Evolutionary conservation across 2,329 filamentous ascomycete species (phyloP).

Genomic region (Phaeoacremonium minimum): DNA sequence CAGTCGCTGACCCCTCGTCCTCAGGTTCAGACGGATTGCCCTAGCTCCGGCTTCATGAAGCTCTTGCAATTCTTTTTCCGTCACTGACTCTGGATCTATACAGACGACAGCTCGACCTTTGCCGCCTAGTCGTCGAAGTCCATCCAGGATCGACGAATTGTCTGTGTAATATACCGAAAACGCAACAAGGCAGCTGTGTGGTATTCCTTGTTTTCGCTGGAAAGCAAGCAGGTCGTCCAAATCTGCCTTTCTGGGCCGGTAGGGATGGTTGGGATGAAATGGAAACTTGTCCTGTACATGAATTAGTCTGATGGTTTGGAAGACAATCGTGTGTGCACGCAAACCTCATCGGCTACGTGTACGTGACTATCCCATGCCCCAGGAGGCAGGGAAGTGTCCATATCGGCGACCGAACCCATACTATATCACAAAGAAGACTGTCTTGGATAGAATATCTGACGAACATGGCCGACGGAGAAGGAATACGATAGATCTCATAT

Average conservation of each 20-base stretch:
- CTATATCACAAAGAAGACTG: no score
- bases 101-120: conserved; percentile 20
- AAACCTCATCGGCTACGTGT: conserved; percentile 17
- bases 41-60: conserved; percentile 21
- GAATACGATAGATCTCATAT: no score
- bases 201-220: conserved; percentile 16
- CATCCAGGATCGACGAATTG: conserved; percentile 22
- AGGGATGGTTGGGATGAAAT: conserved; percentile 11
- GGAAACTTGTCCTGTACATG: conserved; percentile 11
- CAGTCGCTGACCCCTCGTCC: conserved; percentile 14
- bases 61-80: conserved; percentile 12
- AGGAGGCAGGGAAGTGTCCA: conserved; percentile 9
- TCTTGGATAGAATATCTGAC: no score
- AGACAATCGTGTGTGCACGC: conserved; percentile 5
- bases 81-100: conserved; percentile 17
- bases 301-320: conserved; percentile 6
- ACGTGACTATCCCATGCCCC: conserved; percentile 23
- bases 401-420: not conserved
- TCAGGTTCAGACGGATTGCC: conserved; percentile 23
- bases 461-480: no score
- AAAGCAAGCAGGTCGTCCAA: conserved; percentile 16
- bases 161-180: conserved; percentile 24
- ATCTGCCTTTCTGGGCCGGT: conserved; percentile 12
- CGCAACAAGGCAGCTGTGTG: conserved; percentile 19
- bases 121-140: conserved; percentile 15